These are phyloP conservation scores for Sorghum bicolor DNA, from an alignment of 176 grass and related monocot species.

Conservation along the genomic window DNA sequence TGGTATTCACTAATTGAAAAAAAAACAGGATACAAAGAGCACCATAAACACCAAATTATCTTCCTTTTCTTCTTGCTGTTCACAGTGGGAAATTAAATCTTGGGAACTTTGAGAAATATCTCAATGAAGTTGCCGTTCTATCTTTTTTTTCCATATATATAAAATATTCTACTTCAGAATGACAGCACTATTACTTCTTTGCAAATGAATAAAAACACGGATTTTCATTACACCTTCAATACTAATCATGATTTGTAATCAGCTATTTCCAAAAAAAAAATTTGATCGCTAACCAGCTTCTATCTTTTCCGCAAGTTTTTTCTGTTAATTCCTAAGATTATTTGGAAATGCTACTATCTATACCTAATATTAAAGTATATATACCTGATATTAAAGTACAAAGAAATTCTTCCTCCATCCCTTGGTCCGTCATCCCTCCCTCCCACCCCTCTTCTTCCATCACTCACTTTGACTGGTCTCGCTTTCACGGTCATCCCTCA, in stretches of 20 bases:
- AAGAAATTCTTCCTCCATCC: too few relatives aligned
- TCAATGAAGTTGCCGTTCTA: neutral
- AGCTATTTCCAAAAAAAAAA: too few relatives aligned
- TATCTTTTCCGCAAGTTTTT: conserved; percentile 6
- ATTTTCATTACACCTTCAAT: neutral
- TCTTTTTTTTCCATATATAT: neutral
- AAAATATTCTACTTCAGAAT: conserved; percentile 17
- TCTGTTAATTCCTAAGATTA: neutral
- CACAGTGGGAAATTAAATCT: neutral
- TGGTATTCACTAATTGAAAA: neutral
- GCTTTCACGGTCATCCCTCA: neutral
- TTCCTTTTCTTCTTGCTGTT: conserved; percentile 11
- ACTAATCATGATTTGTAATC: neutral
- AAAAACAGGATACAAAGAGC: neutral
- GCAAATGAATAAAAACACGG: neutral
- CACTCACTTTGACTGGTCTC: neutral
- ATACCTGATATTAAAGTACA: neutral
- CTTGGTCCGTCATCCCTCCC: neutral
- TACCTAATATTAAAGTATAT: neutral
- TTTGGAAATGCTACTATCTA: neutral
- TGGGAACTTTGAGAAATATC: conserved; percentile 12
- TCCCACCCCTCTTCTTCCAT: neutral
- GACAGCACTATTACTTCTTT: neutral
- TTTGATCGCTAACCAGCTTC: neutral
- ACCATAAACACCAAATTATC: neutral